These are phyloP conservation scores for Fraxinus floribunda DNA, from an alignment of 305 asterid genomes.

Conservation along the genomic window DNA sequence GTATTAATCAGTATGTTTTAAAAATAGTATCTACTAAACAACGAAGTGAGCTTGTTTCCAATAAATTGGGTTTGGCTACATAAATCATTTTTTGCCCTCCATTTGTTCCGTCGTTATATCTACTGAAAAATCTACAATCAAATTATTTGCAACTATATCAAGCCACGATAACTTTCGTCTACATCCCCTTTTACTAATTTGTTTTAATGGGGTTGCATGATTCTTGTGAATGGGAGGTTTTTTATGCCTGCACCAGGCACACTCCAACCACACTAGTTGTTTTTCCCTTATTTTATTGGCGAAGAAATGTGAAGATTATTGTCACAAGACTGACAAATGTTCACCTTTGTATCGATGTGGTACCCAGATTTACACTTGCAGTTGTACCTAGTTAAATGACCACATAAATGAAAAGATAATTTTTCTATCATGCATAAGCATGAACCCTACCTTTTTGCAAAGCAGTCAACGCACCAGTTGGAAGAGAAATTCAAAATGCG, in stretches of 20 bases:
- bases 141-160: background rate
- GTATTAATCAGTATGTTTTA: background rate
- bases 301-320: background rate
- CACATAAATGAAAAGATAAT: background rate
- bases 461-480: background rate
- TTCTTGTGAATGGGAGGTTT: background rate
- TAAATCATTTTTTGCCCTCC: background rate
- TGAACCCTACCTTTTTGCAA: background rate
- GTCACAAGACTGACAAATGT: background rate
- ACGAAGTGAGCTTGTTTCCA: background rate
- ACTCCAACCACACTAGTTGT: background rate
- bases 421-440: background rate
- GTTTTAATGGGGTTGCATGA: background rate
- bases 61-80: background rate
- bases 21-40: background rate
- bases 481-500: background rate
- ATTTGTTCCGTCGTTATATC: background rate
- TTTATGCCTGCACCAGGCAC: background rate
- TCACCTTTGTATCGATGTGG: background rate
- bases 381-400: background rate
- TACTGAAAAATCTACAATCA: background rate
- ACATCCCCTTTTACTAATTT: background rate
- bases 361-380: background rate
- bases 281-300: background rate
- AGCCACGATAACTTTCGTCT: background rate